Evolutionary conservation across 2,329 filamentous ascomycete species (phyloP), one percentile per base, ranked within the genome.

Genomic region (Alternaria sp.): DNA sequence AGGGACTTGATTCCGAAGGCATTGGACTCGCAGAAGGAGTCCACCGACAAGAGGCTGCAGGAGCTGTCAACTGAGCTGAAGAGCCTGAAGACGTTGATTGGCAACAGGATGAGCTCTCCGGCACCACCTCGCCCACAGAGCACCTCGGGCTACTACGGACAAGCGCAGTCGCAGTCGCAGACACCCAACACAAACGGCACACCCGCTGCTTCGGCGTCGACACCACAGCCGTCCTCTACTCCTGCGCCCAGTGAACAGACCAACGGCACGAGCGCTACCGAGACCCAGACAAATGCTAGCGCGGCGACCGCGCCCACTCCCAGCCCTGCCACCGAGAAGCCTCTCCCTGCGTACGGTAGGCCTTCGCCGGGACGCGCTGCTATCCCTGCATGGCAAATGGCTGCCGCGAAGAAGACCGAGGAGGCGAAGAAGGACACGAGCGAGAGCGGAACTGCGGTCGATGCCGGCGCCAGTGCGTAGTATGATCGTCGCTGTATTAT

Each of bases 1-100:
- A 92, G 95, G 78, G 92, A 94, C 69, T 85, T 92, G 55, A 93
- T 99, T 58, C 96, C 96, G 8, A 93, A 92, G 79, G 94, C 94
- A 3, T 87, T 99, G 73, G 90, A 96, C 67, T 91, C 91, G 57
- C 93, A 97, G 76, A 95, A 95, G 81, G 92, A 95, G 65, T 86
- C 89, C 58, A 93, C 92, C 25, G 94, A 98, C 76, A 87, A 85
- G 69, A 87, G 94, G 53, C 83, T 99, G 62, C 91, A 90, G 79
- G 96, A 98, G 73, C 88, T 99, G 69, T 92, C 92, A 70, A 87
- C 86, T 7, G 96, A 99, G 81, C 85, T 99, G 73, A 93, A 92
- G 84, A 97, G 94, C 78, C 84, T 99, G 73, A 98, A 97, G 86
- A 92, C 92, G 3, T 85, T 99, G 57, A 88, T 99, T 55, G 85